These are phyloP conservation scores for Xylaria digitata DNA, from an alignment of 2,329 filamentous ascomycete species.

Conservation along the genomic window DNA sequence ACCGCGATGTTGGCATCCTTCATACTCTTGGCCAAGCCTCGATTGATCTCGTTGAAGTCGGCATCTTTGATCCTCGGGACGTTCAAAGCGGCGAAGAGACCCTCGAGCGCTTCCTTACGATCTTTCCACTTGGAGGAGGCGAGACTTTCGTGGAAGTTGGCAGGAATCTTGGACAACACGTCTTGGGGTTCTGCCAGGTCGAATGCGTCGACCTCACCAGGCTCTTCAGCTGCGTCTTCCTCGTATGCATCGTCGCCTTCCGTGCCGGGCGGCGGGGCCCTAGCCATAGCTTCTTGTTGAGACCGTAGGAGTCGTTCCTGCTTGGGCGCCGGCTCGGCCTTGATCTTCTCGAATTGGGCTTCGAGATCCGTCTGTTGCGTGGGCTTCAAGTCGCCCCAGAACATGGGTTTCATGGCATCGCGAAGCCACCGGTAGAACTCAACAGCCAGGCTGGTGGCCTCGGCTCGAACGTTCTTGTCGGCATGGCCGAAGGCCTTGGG, in stretches of 20 bases:
- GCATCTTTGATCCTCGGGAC: slow-evolving; percentile 92
- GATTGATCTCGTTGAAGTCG: slow-evolving; percentile 85
- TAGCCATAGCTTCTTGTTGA: slow-evolving; percentile 85
- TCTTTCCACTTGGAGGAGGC: slow-evolving; percentile 98
- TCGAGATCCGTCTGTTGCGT: slow-evolving; percentile 96
- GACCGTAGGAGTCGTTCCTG: slow-evolving; percentile 89
- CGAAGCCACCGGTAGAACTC: slow-evolving; percentile 97
- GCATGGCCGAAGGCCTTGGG: slow-evolving; percentile 95
- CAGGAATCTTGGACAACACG: slow-evolving; percentile 81
- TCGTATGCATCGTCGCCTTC: slow-evolving; percentile 70
- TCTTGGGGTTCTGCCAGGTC: slow-evolving; percentile 89
- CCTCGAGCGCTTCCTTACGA: slow-evolving; percentile 92
- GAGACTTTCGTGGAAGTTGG: slow-evolving; percentile 84
- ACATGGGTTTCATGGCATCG: slow-evolving; percentile 97
- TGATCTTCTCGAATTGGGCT: slow-evolving; percentile 92
- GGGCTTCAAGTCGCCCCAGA: slow-evolving; percentile 94
- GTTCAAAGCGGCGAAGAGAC: slow-evolving; percentile 78
- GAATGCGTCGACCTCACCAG: slow-evolving; percentile 80
- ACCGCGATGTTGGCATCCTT: slow-evolving; percentile 98
- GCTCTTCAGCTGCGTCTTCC: slow-evolving; percentile 69
- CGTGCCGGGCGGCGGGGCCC: slow-evolving; percentile 70
- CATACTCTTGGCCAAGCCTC: slow-evolving; percentile 93
- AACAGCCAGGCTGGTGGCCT: slow-evolving; percentile 89
- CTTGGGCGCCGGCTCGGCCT: slow-evolving; percentile 86
- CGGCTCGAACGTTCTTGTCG: slow-evolving; percentile 96